Base-by-base conservation (phyloP, 371 early-diverging fungal genomes). In the Fennellomyces sp. region DNA sequence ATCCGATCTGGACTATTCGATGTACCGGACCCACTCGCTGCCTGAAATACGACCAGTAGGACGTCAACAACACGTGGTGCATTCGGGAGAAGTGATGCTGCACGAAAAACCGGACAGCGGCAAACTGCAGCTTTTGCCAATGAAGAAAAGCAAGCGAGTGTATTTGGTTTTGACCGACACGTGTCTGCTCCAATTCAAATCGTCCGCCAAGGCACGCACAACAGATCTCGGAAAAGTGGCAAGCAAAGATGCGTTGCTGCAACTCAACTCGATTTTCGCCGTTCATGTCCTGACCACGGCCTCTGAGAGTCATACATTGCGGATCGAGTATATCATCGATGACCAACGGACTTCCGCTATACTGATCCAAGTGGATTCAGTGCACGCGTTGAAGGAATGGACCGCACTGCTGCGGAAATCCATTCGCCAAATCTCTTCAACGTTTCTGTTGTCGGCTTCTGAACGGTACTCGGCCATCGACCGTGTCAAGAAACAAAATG, bases 141-240 rank as follows among this genome's bases (percentile, higher is more conserved):
- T 47, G 19, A 58, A 49, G 21, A 69, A 68, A 35, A 54, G 56
- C 17, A 75, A 71, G 29, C 47, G 56, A 5, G 58, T 60, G 6
- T 63, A 72, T 39, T 62, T 70, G 33, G 70, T 78, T 11, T 39
- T 78, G 13, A 78, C 73, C 21, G 71, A 66, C 21, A 68, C 65
- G 1, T 52, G 69, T 7, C 27, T 78, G 12, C 61, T 78, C 1
- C 36, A 63, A 7, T 78, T 69, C 55, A 78, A 78, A 59, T 64
- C 59, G 2, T 52, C 65, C 5, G 65, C 63, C 27, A 75, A 73
- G 27, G 76, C 79, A 23, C 56, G 65, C 17, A 26, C 56, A 2
- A 65, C 66, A 5, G 57, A 73, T 27, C 58, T 71, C 30, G 50
- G 26, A 71, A 12, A 19, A 41, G 19, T 17, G 23, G n/a, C 45